Evolutionary conservation across 208 protist genomes (phyloP), one percentile per base, ranked within the genome.

Genomic region (Polymyxa betae): DNA sequence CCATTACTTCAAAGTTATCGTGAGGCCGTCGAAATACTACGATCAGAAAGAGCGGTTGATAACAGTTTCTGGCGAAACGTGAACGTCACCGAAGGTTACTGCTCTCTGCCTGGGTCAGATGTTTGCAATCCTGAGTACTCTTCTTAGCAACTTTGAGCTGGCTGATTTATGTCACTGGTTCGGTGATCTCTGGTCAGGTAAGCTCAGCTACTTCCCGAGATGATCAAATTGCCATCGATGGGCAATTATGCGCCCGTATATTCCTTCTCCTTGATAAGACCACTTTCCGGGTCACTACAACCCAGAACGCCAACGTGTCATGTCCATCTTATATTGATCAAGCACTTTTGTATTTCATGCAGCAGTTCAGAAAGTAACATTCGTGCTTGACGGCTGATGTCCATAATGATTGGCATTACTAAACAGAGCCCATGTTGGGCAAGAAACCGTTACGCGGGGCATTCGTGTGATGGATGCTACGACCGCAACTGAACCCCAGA

Each of bases 191-290:
- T 5, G 72, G 72, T 35, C 72, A 82, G 5, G 40, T 82, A 16
- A 82, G 16, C 16, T 45, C 72, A 16, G 5, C 40, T 20, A 5
- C 72, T 5, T 82, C 72, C 12, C 72, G 72, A 5, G 72, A 82
- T 5, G 72, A 82, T 82, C 72, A 82, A n/a, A 82, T 82, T 43
- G 40, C 72, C 40, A 82, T 82, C 35, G 72, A 82, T n/a, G 72
- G 72, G 10, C 72, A 82, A n/a, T n/a, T 82, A 40, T 38, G 72
- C 72, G 72, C 72, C 72, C 5, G 72, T 40, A n/a, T 82, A n/a
- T 82, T 82, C n/a, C 16, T 82, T 35, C 16, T 82, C 10, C 5
- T 82, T 5, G 72, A 82, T 5, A 5, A 35, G 5, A n/a, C 35
- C 40, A 82, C 72, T 38, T 45, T 43, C 35, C 5, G 72, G 5